A percentile compares a stretch with the other conserved stretches of the same genome.
Evolutionary conservation across 495 filamentous ascomycete species (phyloP).

Genomic region (Evernia prunastri): DNA sequence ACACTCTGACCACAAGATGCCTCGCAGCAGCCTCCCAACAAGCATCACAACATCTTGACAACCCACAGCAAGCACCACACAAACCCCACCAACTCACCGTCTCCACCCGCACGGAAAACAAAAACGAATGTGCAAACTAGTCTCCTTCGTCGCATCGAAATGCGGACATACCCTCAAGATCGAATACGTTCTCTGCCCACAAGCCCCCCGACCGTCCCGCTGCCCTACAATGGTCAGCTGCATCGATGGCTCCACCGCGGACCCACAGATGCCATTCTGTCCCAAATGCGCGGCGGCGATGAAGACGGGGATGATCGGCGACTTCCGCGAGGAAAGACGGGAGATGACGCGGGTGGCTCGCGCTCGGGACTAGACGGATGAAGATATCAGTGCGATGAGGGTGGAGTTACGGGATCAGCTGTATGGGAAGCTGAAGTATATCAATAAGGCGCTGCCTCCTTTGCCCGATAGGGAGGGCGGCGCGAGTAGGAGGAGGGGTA

Average conservation of each 20-base stretch:
- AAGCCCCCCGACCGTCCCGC: not conserved
- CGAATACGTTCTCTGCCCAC: slow-evolving; percentile 2
- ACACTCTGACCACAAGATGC: not conserved
- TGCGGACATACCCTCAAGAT: slow-evolving; percentile 7
- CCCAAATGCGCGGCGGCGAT: not conserved
- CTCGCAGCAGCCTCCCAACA: not conserved
- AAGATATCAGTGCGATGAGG: slow-evolving; percentile 10
- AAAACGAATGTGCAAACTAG: slow-evolving; percentile 8
- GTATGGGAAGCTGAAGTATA: slow-evolving; percentile 9
- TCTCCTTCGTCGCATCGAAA: not conserved
- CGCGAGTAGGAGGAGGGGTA: not conserved
- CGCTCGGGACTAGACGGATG: slow-evolving; percentile 1
- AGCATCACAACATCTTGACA: not conserved
- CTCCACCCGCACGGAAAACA: not conserved
- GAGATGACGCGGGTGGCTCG: slow-evolving; percentile 2
- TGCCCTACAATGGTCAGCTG: not conserved
- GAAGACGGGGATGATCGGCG: not conserved
- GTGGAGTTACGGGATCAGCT: slow-evolving; percentile 1
- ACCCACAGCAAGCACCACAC: not conserved
- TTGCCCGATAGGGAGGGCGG: not conserved
- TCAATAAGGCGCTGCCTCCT: slow-evolving; percentile 7
- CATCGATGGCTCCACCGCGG: not conserved
- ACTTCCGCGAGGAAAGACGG: slow-evolving; percentile 12
- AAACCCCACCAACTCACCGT: not conserved
- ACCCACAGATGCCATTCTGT: not conserved